Evolutionary conservation across 768 basidiomycete genomes (phyloP).

Genomic region (Leccinum rimulosum): DNA sequence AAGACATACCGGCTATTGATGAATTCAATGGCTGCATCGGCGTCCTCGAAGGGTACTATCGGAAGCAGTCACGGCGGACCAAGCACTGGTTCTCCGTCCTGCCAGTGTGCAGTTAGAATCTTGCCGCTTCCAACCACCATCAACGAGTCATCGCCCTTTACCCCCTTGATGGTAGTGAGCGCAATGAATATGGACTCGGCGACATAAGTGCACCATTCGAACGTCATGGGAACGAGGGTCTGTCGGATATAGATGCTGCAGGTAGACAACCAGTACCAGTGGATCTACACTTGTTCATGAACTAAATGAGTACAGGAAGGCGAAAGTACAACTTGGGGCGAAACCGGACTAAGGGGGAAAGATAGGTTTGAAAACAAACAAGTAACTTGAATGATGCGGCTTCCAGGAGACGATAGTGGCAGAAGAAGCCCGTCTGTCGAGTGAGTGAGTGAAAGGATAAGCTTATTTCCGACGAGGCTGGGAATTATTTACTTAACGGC

Average conservation of each 20-base stretch:
- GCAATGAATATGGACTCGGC: constrained; percentile 61
- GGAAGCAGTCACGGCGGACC: constrained; percentile 66
- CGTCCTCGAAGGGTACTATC: constrained; percentile 63
- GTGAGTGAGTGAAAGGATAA: too few species aligned
- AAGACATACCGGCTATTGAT: constrained; percentile 54
- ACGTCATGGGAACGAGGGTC: constrained; percentile 11
- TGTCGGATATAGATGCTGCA: neutral
- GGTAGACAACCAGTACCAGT: neutral
- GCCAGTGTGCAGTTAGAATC: neutral
- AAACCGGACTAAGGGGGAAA: neutral
- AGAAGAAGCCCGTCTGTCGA: neutral
- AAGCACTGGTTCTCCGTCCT: constrained; percentile 65
- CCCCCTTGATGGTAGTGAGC: constrained; percentile 69
- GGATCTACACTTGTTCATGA: constrained; percentile 32
- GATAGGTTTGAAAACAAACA: too few species aligned
- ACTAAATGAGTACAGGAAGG: neutral
- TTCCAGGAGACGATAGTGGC: neutral
- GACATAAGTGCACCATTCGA: constrained; percentile 43
- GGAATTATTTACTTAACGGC: neutral
- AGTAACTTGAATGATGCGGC: too few species aligned
- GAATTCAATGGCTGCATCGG: constrained; percentile 71
- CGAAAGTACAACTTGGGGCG: neutral
- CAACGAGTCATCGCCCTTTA: constrained; percentile 61
- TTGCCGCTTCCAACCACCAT: constrained; percentile 34
- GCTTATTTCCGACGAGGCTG: neutral